Evolutionary conservation across 1,139 yeast species (phyloP).

Genomic region (Candida anutae): DNA sequence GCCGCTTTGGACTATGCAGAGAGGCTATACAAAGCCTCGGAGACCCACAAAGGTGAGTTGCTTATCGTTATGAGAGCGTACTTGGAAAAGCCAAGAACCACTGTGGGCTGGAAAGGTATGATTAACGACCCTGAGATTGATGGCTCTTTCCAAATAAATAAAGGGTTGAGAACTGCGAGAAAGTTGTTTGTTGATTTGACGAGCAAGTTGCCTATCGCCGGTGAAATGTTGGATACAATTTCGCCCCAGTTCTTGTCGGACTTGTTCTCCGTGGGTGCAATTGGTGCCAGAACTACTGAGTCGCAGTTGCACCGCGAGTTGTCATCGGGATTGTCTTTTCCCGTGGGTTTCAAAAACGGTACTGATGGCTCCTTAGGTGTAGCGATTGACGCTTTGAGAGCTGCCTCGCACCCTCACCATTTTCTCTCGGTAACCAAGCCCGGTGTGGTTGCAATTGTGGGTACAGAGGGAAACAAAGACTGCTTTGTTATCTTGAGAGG

Average conservation of each 20-base stretch:
- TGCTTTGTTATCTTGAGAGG: constrained; percentile 92
- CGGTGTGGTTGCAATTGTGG: constrained; percentile 92
- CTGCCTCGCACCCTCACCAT: constrained; percentile 91
- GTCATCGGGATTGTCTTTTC: constrained; percentile 93
- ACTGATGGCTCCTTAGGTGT: constrained; percentile 92
- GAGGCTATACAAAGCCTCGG: constrained; percentile 51
- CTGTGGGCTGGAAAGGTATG: constrained; percentile 98
- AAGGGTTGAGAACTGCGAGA: constrained; percentile 85
- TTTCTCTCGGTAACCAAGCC: constrained; percentile 85
- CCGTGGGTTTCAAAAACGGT: constrained; percentile 95
- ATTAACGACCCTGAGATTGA: constrained; percentile 97
- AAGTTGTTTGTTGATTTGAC: constrained; percentile 81
- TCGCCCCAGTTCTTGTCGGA: constrained; percentile 92
- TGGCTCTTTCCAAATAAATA: constrained; percentile 87
- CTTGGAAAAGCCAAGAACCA: constrained; percentile 95
- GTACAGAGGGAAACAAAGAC: constrained; percentile 89
- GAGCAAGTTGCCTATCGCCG: constrained; percentile 74
- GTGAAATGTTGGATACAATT: constrained; percentile 96
- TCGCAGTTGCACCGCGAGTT: constrained; percentile 94
- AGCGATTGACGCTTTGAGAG: constrained; percentile 88
- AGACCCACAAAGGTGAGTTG: constrained; percentile 64
- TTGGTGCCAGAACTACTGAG: constrained; percentile 97
- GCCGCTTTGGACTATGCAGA: constrained; percentile 88
- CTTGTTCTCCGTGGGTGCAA: constrained; percentile 88
- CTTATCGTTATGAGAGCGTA: constrained; percentile 94